Evolutionary conservation across 1,139 yeast genomes (phyloP).

Genomic region (Lodderomyces margitis): DNA sequence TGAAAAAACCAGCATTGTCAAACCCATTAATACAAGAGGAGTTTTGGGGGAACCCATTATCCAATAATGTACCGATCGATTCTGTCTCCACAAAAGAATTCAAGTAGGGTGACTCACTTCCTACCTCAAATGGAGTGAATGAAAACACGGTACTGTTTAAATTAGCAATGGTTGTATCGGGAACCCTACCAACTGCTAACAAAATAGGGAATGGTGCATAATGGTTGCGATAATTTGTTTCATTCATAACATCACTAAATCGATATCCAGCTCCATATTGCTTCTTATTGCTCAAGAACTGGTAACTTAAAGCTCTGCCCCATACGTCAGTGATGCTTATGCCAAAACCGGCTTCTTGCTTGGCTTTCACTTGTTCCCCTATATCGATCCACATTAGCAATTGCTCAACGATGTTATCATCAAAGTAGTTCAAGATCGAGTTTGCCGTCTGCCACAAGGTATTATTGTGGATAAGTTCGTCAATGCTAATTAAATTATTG

Average conservation of each 20-base stretch:
- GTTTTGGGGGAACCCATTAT: slow-evolving; percentile 28
- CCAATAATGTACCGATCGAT: slow-evolving; percentile 42
- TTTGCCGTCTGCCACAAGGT: slow-evolving; percentile 36
- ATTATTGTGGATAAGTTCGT: slow-evolving; percentile 28
- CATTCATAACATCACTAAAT: slow-evolving; percentile 33
- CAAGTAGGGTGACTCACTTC: slow-evolving; percentile 45
- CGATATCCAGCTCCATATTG: slow-evolving; percentile 26
- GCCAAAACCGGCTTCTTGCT: slow-evolving; percentile 31
- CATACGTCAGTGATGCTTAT: slow-evolving; percentile 35
- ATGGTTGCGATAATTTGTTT: slow-evolving; percentile 24
- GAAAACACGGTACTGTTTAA: slow-evolving; percentile 43
- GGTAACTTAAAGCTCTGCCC: slow-evolving; percentile 41
- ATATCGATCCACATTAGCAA: slow-evolving; percentile 21
- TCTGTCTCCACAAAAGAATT: slow-evolving; percentile 28
- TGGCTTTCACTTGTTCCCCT: slow-evolving; percentile 26
- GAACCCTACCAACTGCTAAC: slow-evolving; percentile 40
- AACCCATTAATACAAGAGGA: slow-evolving; percentile 59
- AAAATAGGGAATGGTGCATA: slow-evolving; percentile 45
- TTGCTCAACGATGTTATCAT: slow-evolving; percentile 5
- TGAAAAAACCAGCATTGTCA: slow-evolving; percentile 73
- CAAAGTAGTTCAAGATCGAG: slow-evolving; percentile 13
- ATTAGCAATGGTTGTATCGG: slow-evolving; percentile 31
- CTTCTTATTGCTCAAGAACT: slow-evolving; percentile 28
- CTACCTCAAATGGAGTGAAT: slow-evolving; percentile 41
- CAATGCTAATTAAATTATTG: slow-evolving; percentile 36